Base-by-base conservation (phyloP, 129 eudicot species). In the Tagetes erecta region DNA sequence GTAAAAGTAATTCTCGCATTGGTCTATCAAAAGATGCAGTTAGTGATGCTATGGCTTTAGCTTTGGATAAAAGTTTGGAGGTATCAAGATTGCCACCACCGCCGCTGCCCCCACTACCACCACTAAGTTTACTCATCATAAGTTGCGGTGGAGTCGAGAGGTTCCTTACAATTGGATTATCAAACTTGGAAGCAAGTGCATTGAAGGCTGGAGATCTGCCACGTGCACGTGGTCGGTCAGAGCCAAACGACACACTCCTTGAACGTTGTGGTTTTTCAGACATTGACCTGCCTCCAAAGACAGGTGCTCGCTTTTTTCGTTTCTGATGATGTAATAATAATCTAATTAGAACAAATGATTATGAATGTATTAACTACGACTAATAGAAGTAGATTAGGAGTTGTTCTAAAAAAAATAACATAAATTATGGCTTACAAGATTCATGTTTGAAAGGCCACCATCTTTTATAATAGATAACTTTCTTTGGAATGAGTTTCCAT, bases 251-350 rank as follows among this genome's bases (percentile, higher is more conserved):
- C 81, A 90, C 79, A 53, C 98, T 92, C 78, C 96, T 80, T 6
- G 98, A 92, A 74, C 98, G 95, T 57, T 92, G 98, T 70, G 96
- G 66, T 80, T 92, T 92, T 64, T 92, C 98, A 37, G 92, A 88
- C n/a, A 80, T 81, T 39, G 98, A 89, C 70, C 98, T 84, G 72
- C 95, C 92, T 67, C 92, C 90, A 63, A 73, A 85, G 38, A 82
- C 81, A 2, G 90, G 81, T 11, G 87, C 75, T 83, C 98, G 77
- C 79, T 95, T 86, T 77, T 91, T 92, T 10, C 95, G 92, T 86
- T 87, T 92, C 98, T 89, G 68, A 38, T 67, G 14, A 62, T 60
- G 58, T 2, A 67, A 66, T 6, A 70, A n/a, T 51, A 2, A 49
- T 50, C 42, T 70, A 0, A 51, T 51, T 70, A 50, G 45, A 50